Evolutionary conservation across 1,284 basidiomycete species (phyloP), one percentile per base, ranked within the genome.

Genomic region (Tranzscheliella williamsii): DNA sequence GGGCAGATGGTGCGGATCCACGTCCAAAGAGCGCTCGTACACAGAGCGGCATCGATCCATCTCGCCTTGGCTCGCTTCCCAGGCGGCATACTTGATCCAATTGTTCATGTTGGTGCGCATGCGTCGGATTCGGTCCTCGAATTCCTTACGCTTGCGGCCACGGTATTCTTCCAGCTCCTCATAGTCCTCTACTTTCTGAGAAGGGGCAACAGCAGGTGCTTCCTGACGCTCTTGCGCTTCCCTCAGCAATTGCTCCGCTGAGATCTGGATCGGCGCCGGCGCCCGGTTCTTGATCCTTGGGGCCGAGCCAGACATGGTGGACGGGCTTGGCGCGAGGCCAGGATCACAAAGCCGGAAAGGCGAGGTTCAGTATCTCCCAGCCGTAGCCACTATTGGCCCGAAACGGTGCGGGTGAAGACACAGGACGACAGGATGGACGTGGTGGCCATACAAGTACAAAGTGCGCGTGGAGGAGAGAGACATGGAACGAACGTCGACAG

Each of bases 201-300:
- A 50, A 13, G 58, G 56, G 3, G 50, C 58, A 9, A 86, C 85
- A 75, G 92, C 88, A 13, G 88, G 85, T 18, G 88, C 85, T 74
- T 97, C 95, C 82, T 98, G 94, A 42, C 93, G 84, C 73, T 97
- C 95, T 85, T 97, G 91, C 32, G 95, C 90, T 82, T 98, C 95
- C 72, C 95, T 87, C 13, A 98, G 83, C 33, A 98, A 86, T 81
- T 99, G 94, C 80, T 97, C 94, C 23, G 94, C 91, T 43, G 93
- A 95, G 81, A 97, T 94, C 88, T 95, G 92, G 58, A 96, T 83
- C 46, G 90, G 87, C 48, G 92, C 92, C 22, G 92, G 87, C 18
- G 92, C 92, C 42, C 92, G 84, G 79, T 96, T 96, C 83, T 93
- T 92, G 65, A 96, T 91, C 56, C 89, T 74, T 13, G 82, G 82